Evolutionary conservation across 345 rosid genomes (phyloP), one percentile per base, ranked within the genome.

Genomic region (Eucalyptus curtisii): DNA sequence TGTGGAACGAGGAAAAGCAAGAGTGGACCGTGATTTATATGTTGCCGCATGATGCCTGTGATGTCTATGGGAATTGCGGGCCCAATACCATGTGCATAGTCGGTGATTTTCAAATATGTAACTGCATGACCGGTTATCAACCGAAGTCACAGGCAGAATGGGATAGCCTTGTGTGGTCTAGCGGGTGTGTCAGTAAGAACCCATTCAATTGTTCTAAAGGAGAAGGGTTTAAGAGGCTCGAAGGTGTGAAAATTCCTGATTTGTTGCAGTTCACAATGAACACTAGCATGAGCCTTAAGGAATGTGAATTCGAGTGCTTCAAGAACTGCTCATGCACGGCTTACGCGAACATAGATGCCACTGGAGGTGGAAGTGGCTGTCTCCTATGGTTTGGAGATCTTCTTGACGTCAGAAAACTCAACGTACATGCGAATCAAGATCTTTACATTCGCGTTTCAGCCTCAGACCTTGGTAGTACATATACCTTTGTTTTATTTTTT

Each of bases 91-190:
- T 86, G 40, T 90, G 91, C 66, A 90, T 66, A 10, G 13, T 84
- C 7, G 7, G 45, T 2, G 50, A 89, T 49, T 9, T 49, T 52
- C 11, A 40, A 66, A 88, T 52, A 20, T 92, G 93, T 47, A 64
- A 25, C 11, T 93, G 94, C 85, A 52, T 90, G n/a, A 87, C 87
- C 0, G 93, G 93, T 4, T 93, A 87, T 71, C 64, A 85, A 33
- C 91, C 93, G 16, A 88, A 87, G 64, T 88, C 82, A 40, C n/a
- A 16, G 11, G 31, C 10, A 20, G 86, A 87, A 20, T 90, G 89
- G 93, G 53, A 84, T 45, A 55, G 71, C 25, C 10, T 89, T 37
- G 90, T 88, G 48, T n/a, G 47, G 45, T 30, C 87, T 4, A 92
- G 68, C 1, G 92, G 92, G 4, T 91, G 93, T 85, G 87, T 87